A percentile compares a stretch with the other conserved stretches of the same genome.
phyloP scores from a whole-genome alignment of 176 grass and related monocot genomes.

The Cenchrus americanus region DNA sequence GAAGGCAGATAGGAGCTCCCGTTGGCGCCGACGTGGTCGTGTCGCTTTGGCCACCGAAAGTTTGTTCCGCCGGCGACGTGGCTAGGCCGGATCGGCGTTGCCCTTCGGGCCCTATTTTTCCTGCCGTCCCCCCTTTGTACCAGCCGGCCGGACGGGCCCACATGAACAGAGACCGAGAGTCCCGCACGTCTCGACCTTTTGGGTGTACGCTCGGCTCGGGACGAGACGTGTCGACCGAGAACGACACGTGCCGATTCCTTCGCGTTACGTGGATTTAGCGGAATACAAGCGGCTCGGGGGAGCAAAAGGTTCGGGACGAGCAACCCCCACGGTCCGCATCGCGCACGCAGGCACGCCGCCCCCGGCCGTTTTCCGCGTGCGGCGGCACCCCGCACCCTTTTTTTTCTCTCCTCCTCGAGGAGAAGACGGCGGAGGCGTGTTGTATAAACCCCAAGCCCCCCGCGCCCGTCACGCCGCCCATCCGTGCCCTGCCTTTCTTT shows the following conservation, averaged over 20 bases:
- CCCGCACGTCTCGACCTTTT: neutral
- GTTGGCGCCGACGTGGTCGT: constrained; percentile 45
- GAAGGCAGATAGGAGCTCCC: too few species aligned
- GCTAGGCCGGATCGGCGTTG: neutral
- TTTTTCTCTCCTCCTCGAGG: neutral
- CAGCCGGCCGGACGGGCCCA: neutral
- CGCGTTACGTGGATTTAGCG: neutral
- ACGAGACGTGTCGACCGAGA: constrained; percentile 28
- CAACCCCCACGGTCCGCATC: neutral
- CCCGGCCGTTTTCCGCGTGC: constrained; percentile 37
- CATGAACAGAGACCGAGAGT: neutral
- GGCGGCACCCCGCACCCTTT: neutral
- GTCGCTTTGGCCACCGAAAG: constrained; percentile 51
- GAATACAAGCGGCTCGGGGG: neutral
- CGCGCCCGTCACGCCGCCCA: constrained; percentile 29
- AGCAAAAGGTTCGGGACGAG: neutral
- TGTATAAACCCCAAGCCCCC: neutral
- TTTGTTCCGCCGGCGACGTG: neutral
- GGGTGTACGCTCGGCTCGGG: neutral
- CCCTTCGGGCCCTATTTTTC: constrained; percentile 2
- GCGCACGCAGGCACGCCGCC: neutral
- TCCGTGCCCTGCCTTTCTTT: constrained; percentile 2
- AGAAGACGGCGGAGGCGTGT: neutral
- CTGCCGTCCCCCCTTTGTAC: too few species aligned
- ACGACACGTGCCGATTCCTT: constrained; percentile 30